Conservation (phyloP, 441 rosid genomes). For the Pelargonium fulgidum region DNA sequence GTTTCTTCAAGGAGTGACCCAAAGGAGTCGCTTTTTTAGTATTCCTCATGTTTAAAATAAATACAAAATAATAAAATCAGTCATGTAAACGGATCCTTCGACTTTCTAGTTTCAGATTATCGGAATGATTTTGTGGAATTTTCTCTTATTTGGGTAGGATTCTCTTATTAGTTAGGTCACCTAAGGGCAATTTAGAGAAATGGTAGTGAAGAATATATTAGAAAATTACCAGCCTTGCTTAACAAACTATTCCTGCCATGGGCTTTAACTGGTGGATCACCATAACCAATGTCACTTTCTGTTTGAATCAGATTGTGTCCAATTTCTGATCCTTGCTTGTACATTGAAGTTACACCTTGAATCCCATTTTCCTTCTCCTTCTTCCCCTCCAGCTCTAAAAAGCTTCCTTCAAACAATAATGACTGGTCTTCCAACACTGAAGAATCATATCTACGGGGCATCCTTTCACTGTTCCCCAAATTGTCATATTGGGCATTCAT, state of each 20-base stretch:
- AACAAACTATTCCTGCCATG: slow-evolving; percentile 20
- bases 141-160: no score
- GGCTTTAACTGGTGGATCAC: slow-evolving; percentile 19
- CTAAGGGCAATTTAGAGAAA: not conserved
- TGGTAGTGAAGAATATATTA: not conserved
- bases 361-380: slow-evolving; percentile 15
- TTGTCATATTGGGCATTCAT: slow-evolving; percentile 11
- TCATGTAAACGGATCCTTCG: not conserved
- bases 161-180: no score
- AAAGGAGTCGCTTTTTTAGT: no score
- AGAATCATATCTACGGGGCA: slow-evolving; percentile 23
- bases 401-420: slow-evolving; percentile 19
- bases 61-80: no score
- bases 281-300: slow-evolving; percentile 12
- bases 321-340: slow-evolving; percentile 20
- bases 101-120: no score
- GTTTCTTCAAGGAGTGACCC: no score
- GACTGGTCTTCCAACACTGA: slow-evolving; percentile 16
- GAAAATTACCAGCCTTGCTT: slow-evolving; percentile 23
- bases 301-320: slow-evolving; percentile 22
- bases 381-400: slow-evolving; percentile 20
- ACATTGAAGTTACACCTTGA: slow-evolving; percentile 17
- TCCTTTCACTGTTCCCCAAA: slow-evolving; percentile 17
- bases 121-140: no score
- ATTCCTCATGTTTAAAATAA: no score